These are phyloP conservation scores for Usnea hakonensis DNA, from an alignment of 495 filamentous ascomycete genomes.

Conservation along the genomic window DNA sequence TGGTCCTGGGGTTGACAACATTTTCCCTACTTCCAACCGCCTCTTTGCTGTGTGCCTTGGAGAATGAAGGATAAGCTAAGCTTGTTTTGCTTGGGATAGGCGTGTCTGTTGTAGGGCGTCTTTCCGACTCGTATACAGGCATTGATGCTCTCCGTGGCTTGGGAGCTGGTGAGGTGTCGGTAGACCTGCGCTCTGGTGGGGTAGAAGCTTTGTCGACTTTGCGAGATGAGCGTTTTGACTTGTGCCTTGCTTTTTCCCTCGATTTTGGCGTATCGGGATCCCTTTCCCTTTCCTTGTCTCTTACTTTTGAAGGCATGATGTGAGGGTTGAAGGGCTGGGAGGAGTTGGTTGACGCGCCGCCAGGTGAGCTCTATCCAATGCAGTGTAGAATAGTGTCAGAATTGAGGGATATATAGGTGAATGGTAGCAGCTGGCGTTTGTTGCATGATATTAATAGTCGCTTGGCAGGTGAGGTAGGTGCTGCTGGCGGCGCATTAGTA, in stretches of 20 bases:
- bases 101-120: slow-evolving; percentile 34
- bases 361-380: neutral
- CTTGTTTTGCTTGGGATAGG: slow-evolving; percentile 50
- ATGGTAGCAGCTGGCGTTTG: neutral
- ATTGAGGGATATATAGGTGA: neutral
- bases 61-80: slow-evolving; percentile 77
- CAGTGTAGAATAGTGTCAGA: neutral
- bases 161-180: slow-evolving; percentile 27
- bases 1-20: slow-evolving; percentile 35
- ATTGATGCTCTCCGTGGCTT: slow-evolving; percentile 44
- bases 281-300: slow-evolving; percentile 27
- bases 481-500: neutral
- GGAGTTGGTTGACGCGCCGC: neutral
- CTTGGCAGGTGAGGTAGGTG: neutral
- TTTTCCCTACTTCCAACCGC: slow-evolving; percentile 57
- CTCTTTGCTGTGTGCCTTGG: slow-evolving; percentile 85
- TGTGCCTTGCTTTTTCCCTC: slow-evolving; percentile 23
- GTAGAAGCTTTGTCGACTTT: slow-evolving; percentile 39
- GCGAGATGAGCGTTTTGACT: slow-evolving; percentile 33
- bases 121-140: slow-evolving; percentile 39
- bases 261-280: slow-evolving; percentile 22
- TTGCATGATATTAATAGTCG: neutral
- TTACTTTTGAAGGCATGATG: slow-evolving; percentile 26
- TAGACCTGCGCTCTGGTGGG: slow-evolving; percentile 31
- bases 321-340: neutral